These are phyloP conservation scores for Sinapis alba DNA, from an alignment of 441 rosid species.

Conservation along the genomic window DNA sequence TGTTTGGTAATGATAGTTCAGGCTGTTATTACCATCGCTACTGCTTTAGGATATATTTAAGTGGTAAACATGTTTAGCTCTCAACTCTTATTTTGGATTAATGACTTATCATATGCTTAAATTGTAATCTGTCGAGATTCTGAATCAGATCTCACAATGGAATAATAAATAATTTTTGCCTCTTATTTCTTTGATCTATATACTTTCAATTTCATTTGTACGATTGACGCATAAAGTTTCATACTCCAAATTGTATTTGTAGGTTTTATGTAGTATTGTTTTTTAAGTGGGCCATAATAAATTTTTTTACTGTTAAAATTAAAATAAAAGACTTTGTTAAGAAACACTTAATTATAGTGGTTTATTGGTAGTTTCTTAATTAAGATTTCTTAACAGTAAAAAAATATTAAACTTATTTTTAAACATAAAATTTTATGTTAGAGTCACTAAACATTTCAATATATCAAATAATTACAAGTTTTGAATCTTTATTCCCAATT, in stretches of 20 bases:
- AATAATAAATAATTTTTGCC: conserved; percentile 12
- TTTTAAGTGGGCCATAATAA: no score
- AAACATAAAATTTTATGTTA: no score
- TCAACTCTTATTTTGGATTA: neutral
- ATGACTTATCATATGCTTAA: neutral
- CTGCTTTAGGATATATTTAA: neutral
- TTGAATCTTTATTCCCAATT: no score
- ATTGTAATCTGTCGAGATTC: conserved; percentile 1
- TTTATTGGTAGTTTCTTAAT: no score
- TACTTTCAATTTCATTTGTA: neutral
- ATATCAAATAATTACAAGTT: no score
- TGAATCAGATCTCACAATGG: neutral
- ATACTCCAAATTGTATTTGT: neutral
- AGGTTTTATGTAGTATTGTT: neutral
- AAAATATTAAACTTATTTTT: no score
- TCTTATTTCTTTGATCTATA: neutral
- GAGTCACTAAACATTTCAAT: no score
- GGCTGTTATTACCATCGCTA: neutral
- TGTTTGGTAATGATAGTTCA: neutral
- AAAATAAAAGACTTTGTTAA: no score
- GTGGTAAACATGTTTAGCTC: conserved; percentile 5
- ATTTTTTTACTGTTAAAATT: no score
- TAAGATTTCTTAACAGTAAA: no score
- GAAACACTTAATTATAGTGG: no score
- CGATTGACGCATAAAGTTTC: neutral